Evolutionary conservation across 1,284 basidiomycete species (phyloP).

Genomic region (Somion occarium): DNA sequence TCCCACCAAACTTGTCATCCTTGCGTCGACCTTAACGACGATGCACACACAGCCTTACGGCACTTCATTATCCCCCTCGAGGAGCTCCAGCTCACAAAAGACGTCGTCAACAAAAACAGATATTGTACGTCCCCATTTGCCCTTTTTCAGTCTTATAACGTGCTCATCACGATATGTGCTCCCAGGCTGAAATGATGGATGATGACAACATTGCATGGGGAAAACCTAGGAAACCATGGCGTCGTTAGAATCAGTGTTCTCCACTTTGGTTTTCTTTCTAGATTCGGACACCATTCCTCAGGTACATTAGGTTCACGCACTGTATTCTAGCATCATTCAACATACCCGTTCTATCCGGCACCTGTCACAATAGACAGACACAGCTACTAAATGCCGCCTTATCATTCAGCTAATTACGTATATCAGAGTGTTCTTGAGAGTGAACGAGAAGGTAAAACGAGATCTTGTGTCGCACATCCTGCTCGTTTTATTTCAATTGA

Average conservation of each 20-base stretch:
- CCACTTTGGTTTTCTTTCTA: background rate
- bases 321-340: background rate
- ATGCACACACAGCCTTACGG: too few species aligned
- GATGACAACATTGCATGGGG: conserved; percentile 23
- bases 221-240: conserved; percentile 14
- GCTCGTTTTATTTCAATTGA: too few species aligned
- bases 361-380: background rate
- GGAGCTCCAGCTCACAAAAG: too few species aligned
- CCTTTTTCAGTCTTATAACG: background rate
- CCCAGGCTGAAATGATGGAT: conserved; percentile 23
- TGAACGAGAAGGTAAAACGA: too few species aligned
- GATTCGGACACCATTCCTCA: background rate
- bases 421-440: too few species aligned
- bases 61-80: too few species aligned
- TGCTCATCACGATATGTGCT: too few species aligned
- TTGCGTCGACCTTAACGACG: too few species aligned
- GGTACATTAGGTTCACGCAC: background rate
- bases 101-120: background rate
- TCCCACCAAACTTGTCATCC: background rate
- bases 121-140: background rate
- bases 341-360: background rate
- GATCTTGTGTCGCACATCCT: too few species aligned
- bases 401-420: too few species aligned
- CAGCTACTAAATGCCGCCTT: too few species aligned
- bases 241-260: conserved; percentile 4